Evolutionary conservation across 2,329 filamentous ascomycete genomes (phyloP), one percentile per base, ranked within the genome.

Genomic region (Aspergillus quadrilineatus): DNA sequence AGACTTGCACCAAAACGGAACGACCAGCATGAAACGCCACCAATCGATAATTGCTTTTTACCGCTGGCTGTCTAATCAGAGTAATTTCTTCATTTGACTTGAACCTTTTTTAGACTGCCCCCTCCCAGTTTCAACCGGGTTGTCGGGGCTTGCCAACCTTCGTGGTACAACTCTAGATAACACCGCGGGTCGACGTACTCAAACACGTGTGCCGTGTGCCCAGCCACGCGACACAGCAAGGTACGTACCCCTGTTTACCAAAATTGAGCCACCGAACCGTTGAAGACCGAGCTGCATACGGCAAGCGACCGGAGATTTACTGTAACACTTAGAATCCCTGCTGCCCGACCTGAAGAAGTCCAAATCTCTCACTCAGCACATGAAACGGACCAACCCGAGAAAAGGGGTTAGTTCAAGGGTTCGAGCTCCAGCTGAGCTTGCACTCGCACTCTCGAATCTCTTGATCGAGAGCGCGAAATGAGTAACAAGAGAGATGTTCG

Each of bases 191-290:
- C 22, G 22, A 22, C 22, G 22, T 22, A 22, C 22, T 22, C 22
- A 22, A 22, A 22, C 22, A 22, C 22, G 22, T 22, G 22, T 22
- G 22, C 22, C 22, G 41, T 52, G 50, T 45, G 28, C 12, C 42
- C 32, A 34, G 41, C 49, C 49, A 52, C 50, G 50, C 50, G 50
- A 52, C 37, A 32, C 39, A 26, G 29, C 12, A 22, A 22, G 22
- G 22, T 28, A 28, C 34, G 26, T 34, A 8, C 8, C 50, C 30
- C 29, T 30, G 37, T 45, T 26, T 4, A 28, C 15, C 4, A 29
- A 34, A 8, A 22, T 28, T 34, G 34, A 37, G 34, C 9, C 12
- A 5, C n/a, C 14, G 28, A 6, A 17, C 15, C 29, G 10, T 22
- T 30, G 12, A 29, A 8, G 34, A 37, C 9, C 12, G 7, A 32